Percentiles rank a stretch among this genome's conserved stretches.
Evolutionary conservation across 2,329 filamentous ascomycete genomes (phyloP).

Genomic region (Trichophyton benhamiae): DNA sequence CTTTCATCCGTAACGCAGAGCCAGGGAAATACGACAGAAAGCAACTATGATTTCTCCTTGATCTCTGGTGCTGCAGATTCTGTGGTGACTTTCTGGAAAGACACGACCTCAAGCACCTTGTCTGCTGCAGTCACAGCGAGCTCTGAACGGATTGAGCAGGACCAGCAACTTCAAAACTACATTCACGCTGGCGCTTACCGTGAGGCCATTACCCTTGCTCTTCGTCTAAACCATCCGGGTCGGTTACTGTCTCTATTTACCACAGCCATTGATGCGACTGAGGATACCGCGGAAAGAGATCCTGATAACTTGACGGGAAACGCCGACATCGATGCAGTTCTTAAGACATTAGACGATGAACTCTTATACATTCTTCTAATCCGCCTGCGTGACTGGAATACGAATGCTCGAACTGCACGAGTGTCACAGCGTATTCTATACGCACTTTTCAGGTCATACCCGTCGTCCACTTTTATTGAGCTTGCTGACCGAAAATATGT

Average conservation of each 20-base stretch:
- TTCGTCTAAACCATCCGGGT: slow-evolving; percentile 88
- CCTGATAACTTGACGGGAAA: slow-evolving; percentile 33
- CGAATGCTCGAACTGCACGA: slow-evolving; percentile 73
- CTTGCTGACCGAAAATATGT: slow-evolving; percentile 37
- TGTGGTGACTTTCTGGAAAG: slow-evolving; percentile 88
- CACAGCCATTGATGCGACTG: slow-evolving; percentile 50
- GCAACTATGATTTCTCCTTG: slow-evolving; percentile 48
- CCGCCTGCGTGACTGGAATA: slow-evolving; percentile 90
- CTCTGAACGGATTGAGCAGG: slow-evolving; percentile 75
- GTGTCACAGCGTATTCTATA: slow-evolving; percentile 78
- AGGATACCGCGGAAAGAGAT: slow-evolving; percentile 22
- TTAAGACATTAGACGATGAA: slow-evolving; percentile 65
- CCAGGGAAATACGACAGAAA: slow-evolving; percentile 21
- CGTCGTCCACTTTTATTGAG: slow-evolving; percentile 61
- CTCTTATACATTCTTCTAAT: slow-evolving; percentile 75
- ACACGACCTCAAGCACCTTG: slow-evolving; percentile 73
- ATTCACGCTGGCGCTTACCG: slow-evolving; percentile 79
- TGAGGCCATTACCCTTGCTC: slow-evolving; percentile 79
- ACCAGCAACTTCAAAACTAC: slow-evolving; percentile 87
- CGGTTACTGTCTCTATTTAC: slow-evolving; percentile 76
- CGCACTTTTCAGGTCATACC: slow-evolving; percentile 67
- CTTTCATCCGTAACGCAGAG: slow-evolving; percentile 24
- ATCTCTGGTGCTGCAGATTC: slow-evolving; percentile 88
- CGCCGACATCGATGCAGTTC: slow-evolving; percentile 62
- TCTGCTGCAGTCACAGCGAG: slow-evolving; percentile 60